phyloP scores from a whole-genome alignment of 192 early-diverging fungal species.

The Coemansia sp. region DNA sequence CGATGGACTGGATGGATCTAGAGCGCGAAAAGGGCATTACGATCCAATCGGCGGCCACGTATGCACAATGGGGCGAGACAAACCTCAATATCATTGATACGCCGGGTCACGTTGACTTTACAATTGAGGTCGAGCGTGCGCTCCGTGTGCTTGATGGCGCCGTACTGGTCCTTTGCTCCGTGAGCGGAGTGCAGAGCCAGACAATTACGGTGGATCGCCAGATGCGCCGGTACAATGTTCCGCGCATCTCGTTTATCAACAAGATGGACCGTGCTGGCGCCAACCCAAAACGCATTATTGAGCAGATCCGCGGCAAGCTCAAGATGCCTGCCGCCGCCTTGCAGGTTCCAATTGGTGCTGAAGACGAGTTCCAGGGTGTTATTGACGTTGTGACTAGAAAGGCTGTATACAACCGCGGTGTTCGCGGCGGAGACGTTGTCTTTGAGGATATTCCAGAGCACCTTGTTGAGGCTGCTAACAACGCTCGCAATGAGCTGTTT shows the following conservation, averaged over 20 bases:
- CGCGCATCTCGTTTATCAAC: conserved; percentile 85
- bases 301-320: conserved; percentile 78
- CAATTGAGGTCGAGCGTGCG: conserved; percentile 86
- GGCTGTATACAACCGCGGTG: conserved; percentile 88
- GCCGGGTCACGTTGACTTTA: conserved; percentile 89
- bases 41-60: conserved; percentile 86
- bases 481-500: conserved; percentile 74
- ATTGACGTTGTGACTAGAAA: conserved; percentile 87
- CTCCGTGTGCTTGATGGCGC: conserved; percentile 85
- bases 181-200: conserved; percentile 84
- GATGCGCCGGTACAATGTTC: conserved; percentile 86
- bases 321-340: conserved; percentile 75
- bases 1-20: conserved; percentile 99
- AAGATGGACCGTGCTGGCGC: conserved; percentile 89
- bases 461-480: conserved; percentile 61
- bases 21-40: conserved; percentile 94
- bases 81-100: conserved; percentile 89
- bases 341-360: conserved; percentile 85
- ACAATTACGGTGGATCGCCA: conserved; percentile 89
- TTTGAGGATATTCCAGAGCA: conserved; percentile 71
- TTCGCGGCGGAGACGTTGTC: conserved; percentile 75
- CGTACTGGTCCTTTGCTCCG: conserved; percentile 80
- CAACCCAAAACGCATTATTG: conserved; percentile 78
- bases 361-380: conserved; percentile 84
- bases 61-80: conserved; percentile 74